Evolutionary conservation across 768 basidiomycete genomes (phyloP).

Genomic region (Mycena rosella): DNA sequence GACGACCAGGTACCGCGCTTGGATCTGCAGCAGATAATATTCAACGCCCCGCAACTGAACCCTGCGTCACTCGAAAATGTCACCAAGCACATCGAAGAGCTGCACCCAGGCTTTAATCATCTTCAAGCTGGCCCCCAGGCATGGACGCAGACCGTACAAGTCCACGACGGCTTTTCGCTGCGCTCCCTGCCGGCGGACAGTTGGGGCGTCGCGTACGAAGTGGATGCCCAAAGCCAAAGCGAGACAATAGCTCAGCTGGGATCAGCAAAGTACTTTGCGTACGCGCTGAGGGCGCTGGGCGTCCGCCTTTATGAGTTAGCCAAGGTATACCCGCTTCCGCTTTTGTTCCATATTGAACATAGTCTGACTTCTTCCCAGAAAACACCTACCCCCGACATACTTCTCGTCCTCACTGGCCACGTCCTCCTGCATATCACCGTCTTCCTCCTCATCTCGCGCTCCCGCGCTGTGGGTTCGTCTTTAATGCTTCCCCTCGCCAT

Average conservation of each 20-base stretch:
- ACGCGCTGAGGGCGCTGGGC: constrained; percentile 81
- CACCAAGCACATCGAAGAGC: constrained; percentile 31
- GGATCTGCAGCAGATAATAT: constrained; percentile 82
- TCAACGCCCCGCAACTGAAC: constrained; percentile 59
- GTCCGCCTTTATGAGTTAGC: constrained; percentile 89
- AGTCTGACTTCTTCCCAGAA: constrained; percentile 59
- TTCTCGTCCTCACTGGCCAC: constrained; percentile 94
- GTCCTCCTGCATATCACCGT: constrained; percentile 97
- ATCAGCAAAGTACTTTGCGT: constrained; percentile 89
- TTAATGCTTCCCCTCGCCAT: constrained; percentile 76
- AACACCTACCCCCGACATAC: constrained; percentile 95
- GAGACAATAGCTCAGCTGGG: constrained; percentile 78
- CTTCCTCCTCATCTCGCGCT: constrained; percentile 89
- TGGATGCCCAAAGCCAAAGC: constrained; percentile 56
- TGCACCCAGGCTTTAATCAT: constrained; percentile 14
- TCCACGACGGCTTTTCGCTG: constrained; percentile 58
- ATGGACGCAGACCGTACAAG: constrained; percentile 52
- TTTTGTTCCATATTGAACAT: not conserved
- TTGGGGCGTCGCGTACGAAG: constrained; percentile 38
- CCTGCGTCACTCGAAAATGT: constrained; percentile 53
- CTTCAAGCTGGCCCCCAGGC: not conserved
- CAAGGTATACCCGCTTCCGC: constrained; percentile 56
- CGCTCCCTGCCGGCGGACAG: constrained; percentile 30
- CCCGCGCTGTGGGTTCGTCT: constrained; percentile 83
- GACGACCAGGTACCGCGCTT: constrained; percentile 53